These are phyloP conservation scores for Neocatenulostroma microsporum DNA, from an alignment of 2,329 filamentous ascomycete genomes.

Conservation along the genomic window DNA sequence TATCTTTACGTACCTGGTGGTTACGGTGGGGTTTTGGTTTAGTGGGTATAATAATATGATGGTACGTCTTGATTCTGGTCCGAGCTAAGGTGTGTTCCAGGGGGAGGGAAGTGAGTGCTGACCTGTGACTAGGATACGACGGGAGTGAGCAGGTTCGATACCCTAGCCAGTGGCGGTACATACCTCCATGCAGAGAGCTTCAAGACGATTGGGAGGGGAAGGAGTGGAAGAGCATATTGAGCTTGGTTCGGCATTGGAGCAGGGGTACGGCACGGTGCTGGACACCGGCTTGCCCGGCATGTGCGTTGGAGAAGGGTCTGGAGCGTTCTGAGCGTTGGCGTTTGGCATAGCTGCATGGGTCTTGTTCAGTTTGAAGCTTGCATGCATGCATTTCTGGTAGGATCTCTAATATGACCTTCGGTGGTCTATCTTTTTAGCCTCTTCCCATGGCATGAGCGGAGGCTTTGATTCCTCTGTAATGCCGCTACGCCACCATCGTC, in stretches of 20 bases:
- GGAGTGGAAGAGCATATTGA: slow-evolving; percentile 32
- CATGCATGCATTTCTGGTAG: too few relatives aligned
- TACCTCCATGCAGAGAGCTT: slow-evolving; percentile 29
- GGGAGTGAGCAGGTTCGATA: slow-evolving; percentile 36
- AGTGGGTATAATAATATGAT: slow-evolving; percentile 55
- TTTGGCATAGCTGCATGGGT: neutral
- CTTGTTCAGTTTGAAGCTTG: neutral
- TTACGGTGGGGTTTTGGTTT: slow-evolving; percentile 86
- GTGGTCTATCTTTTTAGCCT: too few relatives aligned
- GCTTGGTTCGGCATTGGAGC: too few relatives aligned
- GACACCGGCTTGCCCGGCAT: too few relatives aligned
- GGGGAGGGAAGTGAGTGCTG: neutral
- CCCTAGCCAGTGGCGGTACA: slow-evolving; percentile 29
- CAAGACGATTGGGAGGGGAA: slow-evolving; percentile 35
- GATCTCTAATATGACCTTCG: too few relatives aligned
- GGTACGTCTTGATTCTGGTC: neutral
- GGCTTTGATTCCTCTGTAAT: too few relatives aligned
- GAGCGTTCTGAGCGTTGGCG: too few relatives aligned
- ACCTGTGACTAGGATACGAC: slow-evolving; percentile 32
- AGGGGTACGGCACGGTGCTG: too few relatives aligned
- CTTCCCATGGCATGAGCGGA: too few relatives aligned
- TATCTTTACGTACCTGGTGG: slow-evolving; percentile 84
- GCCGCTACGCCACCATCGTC: too few relatives aligned
- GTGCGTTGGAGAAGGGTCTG: too few relatives aligned
- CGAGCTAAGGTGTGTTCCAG: neutral